Conservation (phyloP, 768 basidiomycete genomes). For the Phlebiopsis flavidoalba region DNA sequence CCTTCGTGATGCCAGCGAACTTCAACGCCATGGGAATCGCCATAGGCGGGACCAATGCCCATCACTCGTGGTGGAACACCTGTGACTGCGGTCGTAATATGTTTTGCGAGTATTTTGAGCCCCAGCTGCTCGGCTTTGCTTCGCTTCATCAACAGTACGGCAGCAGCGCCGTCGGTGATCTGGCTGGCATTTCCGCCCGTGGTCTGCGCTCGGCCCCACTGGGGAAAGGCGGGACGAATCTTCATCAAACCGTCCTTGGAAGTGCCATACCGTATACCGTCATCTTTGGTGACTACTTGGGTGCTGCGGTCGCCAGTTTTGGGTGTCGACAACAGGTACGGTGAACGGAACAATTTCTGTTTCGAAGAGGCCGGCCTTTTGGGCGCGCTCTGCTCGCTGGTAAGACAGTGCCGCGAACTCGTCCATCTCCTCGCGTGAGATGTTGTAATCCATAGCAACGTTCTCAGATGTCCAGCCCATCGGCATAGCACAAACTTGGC, state of each 20-base stretch:
- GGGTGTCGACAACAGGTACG: constrained; percentile 53
- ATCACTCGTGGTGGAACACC: constrained; percentile 81
- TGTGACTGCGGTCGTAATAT: constrained; percentile 65
- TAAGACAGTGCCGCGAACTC: constrained; percentile 69
- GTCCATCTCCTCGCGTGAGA: constrained; percentile 75
- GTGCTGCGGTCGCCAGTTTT: constrained; percentile 45
- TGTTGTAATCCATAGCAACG: constrained; percentile 66
- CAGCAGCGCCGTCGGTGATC: constrained; percentile 80
- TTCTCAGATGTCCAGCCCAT: constrained; percentile 94
- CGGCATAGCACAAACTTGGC: constrained; percentile 58
- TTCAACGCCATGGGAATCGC: constrained; percentile 80
- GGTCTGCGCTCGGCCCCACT: constrained; percentile 69
- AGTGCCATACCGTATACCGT: constrained; percentile 73
- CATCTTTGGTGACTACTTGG: constrained; percentile 63
- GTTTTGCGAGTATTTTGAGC: constrained; percentile 69
- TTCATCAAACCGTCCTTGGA: constrained; percentile 60
- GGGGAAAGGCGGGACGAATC: constrained; percentile 74
- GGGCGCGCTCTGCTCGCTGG: constrained; percentile 71
- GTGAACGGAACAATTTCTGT: constrained; percentile 76
- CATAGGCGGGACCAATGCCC: constrained; percentile 77
- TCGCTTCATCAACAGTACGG: constrained; percentile 76
- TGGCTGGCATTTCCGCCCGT: constrained; percentile 88
- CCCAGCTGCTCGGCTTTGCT: constrained; percentile 73
- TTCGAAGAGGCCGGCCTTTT: constrained; percentile 58
- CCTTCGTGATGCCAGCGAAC: constrained; percentile 55